Evolutionary conservation across 371 early-diverging fungal genomes (phyloP), one percentile per base, ranked within the genome.

Genomic region (Nematocida parisii): DNA sequence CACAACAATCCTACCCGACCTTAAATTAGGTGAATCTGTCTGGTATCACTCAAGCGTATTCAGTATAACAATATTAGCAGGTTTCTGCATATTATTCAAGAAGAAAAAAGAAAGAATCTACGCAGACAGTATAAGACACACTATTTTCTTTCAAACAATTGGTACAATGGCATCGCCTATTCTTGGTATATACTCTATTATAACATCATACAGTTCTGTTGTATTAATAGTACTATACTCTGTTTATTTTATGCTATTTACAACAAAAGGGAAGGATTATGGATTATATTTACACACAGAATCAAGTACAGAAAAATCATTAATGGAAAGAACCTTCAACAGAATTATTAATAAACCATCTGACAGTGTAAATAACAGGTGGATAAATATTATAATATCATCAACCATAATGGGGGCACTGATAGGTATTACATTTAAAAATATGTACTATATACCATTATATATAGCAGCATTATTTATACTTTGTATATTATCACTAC

Each of bases 141-240:
- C 42, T 2, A 64, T 64, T 42, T 64, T 64, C 64, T 64, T 64
- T 42, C 64, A 64, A 27, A 64, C 22, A 13, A 13, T 64, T 39
- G 64, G 64, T 1, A 64, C 64, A 15, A 7, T 64, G 33, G 33
- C 64, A 20, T 64, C 64, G 0, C 64, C 64, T 45, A 13, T 64
- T 27, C 2, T 64, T 9, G 44, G 64, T 6, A 0, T 64, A 27
- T 42, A 64, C 64, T 64, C 18, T 42, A 39, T 64, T 5, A 33
- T 27, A 6, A 15, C 22, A 11, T 39, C 64, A 11, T 64, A 64
- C 64, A 27, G 64, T 22, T 15, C 18, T 13, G 42, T 44, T 11
- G 7, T 64, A 9, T 27, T 64, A 6, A 15, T 64, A 33, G n/a
- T 22, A 39, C 1, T 64, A 9, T 64, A 64, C 5, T 13, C 42